Percentiles rank a stretch among this genome's conserved stretches.
Conservation (phyloP, 2,329 filamentous ascomycete genomes). For the Pseudocercospora cruenta region DNA sequence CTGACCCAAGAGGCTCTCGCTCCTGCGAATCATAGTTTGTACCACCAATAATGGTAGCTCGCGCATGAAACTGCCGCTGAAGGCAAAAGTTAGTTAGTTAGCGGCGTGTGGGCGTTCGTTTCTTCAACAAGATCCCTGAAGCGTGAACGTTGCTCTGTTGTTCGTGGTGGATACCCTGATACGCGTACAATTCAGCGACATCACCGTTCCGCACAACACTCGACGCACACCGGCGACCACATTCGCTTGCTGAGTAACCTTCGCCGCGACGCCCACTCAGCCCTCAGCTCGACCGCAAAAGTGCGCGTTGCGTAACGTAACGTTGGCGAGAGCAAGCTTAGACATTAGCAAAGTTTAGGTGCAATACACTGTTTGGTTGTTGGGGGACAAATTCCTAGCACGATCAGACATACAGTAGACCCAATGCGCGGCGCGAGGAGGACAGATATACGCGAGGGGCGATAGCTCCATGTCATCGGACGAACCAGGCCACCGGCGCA, state of each 20-base stretch:
- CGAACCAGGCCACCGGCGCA: constrained; percentile 51
- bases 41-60: neutral
- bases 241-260: constrained; percentile 3
- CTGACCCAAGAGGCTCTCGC: neutral
- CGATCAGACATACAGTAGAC: neutral
- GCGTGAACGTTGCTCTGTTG: neutral
- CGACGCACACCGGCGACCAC: neutral
- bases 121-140: neutral
- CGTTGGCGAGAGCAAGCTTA: neutral
- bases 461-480: constrained; percentile 52
- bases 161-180: neutral
- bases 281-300: neutral
- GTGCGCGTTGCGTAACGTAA: neutral
- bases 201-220: neutral
- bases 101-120: neutral
- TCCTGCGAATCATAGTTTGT: neutral
- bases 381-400: neutral
- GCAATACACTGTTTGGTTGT: neutral
- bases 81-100: neutral
- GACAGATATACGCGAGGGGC: constrained; percentile 12
- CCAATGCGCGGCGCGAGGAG: neutral
- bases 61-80: neutral
- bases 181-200: neutral
- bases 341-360: neutral
- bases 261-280: neutral